Evolutionary conservation across 1,139 yeast species (phyloP).

Genomic region (Geotrichum aggregatum): DNA sequence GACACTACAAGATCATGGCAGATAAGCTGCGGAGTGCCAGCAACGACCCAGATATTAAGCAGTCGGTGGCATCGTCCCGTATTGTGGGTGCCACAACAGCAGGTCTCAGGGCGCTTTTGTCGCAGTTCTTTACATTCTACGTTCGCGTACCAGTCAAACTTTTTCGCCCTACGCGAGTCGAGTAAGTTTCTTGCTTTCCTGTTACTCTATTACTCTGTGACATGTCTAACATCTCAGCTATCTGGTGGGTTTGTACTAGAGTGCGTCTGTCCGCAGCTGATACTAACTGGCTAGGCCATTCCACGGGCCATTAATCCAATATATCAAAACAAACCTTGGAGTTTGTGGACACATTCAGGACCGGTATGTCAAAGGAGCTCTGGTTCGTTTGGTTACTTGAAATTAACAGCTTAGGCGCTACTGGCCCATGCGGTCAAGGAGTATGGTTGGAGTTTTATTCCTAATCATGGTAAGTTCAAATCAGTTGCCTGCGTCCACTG

Average conservation of each 20-base stretch:
- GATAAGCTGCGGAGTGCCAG: background rate
- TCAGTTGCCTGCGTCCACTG: background rate
- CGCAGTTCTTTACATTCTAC: constrained; percentile 73
- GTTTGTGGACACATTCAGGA: constrained; percentile 69
- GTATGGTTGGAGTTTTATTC: constrained; percentile 86
- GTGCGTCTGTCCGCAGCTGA: too few species aligned
- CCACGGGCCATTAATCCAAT: constrained; percentile 39
- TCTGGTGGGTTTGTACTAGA: too few species aligned
- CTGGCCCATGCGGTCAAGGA: constrained; percentile 62
- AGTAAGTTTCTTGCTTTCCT: too few species aligned
- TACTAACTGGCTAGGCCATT: constrained; percentile 34
- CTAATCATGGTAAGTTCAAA: constrained; percentile 48
- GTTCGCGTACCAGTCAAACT: constrained; percentile 75
- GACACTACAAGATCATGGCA: too few species aligned
- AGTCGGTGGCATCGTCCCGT: constrained; percentile 22
- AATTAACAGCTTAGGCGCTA: constrained; percentile 47
- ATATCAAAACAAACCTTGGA: constrained; percentile 52
- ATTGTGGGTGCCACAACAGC: constrained; percentile 68
- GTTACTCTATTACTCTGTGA: too few species aligned
- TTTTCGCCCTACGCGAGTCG: constrained; percentile 86
- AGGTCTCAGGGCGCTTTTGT: constrained; percentile 75
- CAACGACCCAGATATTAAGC: constrained; percentile 14
- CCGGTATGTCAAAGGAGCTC: constrained; percentile 27
- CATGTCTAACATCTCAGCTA: too few species aligned
- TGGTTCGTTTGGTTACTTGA: background rate